Conservation (phyloP, 345 rosid genomes). For the Hypericum perforatum region DNA sequence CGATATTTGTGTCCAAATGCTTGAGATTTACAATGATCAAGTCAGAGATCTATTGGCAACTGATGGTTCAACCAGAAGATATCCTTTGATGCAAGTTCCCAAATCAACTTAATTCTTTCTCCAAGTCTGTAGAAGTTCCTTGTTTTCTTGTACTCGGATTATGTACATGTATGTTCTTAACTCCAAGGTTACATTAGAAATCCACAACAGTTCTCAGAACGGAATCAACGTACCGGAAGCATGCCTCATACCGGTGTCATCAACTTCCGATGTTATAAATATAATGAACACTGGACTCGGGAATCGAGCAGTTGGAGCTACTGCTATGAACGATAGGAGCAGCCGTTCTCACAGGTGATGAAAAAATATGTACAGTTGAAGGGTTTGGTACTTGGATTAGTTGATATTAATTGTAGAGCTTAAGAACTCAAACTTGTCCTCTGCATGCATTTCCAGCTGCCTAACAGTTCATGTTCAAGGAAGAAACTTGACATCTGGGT, state of each 20-base stretch:
- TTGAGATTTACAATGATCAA: slow-evolving; percentile 29
- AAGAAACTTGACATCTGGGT: slow-evolving; percentile 19
- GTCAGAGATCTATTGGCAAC: slow-evolving; percentile 21
- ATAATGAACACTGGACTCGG: slow-evolving; percentile 21
- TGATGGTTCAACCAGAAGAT: slow-evolving; percentile 21
- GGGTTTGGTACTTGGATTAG: not conserved
- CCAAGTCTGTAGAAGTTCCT: no score
- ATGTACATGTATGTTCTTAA: slow-evolving; percentile 14
- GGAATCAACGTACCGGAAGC: slow-evolving; percentile 30
- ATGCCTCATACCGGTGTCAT: slow-evolving; percentile 14
- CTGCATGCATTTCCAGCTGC: slow-evolving; percentile 18
- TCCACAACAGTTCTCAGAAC: slow-evolving; percentile 26
- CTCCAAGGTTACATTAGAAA: slow-evolving; percentile 22
- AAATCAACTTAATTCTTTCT: no score
- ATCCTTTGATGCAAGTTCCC: slow-evolving; percentile 12
- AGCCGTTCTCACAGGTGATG: slow-evolving; percentile 25
- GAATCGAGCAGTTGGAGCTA: slow-evolving; percentile 26
- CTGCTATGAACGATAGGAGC: slow-evolving; percentile 28
- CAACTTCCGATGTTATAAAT: slow-evolving; percentile 21
- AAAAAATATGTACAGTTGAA: not conserved
- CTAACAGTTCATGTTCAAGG: slow-evolving; percentile 29
- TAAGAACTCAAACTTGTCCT: not conserved
- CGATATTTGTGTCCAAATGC: slow-evolving; percentile 23
- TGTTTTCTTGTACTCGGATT: not conserved
- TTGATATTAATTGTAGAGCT: not conserved